Conservation (phyloP, 1,284 basidiomycete genomes). For the Cryptococcus depauperatus region DNA sequence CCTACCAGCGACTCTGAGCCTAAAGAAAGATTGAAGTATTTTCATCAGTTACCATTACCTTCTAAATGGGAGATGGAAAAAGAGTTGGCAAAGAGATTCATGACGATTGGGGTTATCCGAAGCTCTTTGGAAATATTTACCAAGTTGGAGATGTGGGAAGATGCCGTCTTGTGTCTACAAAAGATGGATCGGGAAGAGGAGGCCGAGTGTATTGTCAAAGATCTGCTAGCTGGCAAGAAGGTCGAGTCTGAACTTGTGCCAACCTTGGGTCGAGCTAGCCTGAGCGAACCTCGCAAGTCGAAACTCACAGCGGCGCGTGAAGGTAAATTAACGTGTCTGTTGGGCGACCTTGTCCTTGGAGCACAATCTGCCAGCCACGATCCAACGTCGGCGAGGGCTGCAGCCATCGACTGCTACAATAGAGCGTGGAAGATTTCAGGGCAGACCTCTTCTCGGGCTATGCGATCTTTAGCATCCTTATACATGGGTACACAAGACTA, state of each 20-base stretch:
- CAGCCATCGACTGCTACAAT: slow-evolving; percentile 64
- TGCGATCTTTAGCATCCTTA: slow-evolving; percentile 80
- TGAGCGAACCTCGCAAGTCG: slow-evolving; percentile 47
- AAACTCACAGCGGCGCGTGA: slow-evolving; percentile 61
- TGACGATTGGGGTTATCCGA: slow-evolving; percentile 72
- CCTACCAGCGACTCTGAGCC: slow-evolving; percentile 60
- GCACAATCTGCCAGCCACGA: slow-evolving; percentile 27
- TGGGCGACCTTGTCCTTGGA: slow-evolving; percentile 79
- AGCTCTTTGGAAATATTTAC: slow-evolving; percentile 87
- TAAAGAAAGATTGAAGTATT: slow-evolving; percentile 65
- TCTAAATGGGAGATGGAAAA: slow-evolving; percentile 84
- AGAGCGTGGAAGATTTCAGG: slow-evolving; percentile 76
- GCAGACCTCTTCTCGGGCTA: slow-evolving; percentile 73
- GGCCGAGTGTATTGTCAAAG: slow-evolving; percentile 68
- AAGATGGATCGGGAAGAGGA: slow-evolving; percentile 67
- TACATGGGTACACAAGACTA: slow-evolving; percentile 66
- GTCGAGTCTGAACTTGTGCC: slow-evolving; percentile 69
- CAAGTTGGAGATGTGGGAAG: slow-evolving; percentile 93
- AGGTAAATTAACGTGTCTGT: slow-evolving; percentile 90
- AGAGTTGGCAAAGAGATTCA: slow-evolving; percentile 73
- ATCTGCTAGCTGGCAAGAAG: slow-evolving; percentile 72
- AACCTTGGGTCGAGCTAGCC: slow-evolving; percentile 52
- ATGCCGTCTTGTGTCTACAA: slow-evolving; percentile 77
- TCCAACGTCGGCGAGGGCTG: slow-evolving; percentile 31
- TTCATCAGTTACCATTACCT: slow-evolving; percentile 70